Percentiles rank a stretch among this genome's conserved stretches.
These are phyloP conservation scores for Hansfordia pulvinata DNA, from an alignment of 2,329 filamentous ascomycete species.

Conservation along the genomic window DNA sequence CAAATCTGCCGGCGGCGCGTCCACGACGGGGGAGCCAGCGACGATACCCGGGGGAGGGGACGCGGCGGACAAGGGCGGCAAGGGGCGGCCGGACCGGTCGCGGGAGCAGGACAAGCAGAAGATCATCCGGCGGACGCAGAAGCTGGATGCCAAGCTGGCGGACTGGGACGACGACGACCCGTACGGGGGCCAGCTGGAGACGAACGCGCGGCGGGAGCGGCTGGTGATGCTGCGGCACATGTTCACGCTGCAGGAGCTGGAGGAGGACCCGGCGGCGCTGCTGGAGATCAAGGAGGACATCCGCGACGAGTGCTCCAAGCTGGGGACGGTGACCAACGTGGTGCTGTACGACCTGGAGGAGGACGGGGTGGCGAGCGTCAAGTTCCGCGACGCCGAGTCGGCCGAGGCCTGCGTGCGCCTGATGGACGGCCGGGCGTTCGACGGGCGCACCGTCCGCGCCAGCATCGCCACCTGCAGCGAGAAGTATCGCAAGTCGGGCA, in stretches of 20 bases:
- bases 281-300: constrained; percentile 94
- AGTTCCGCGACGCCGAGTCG: constrained; percentile 58
- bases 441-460: constrained; percentile 57
- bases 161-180: constrained; percentile 93
- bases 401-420: constrained; percentile 59
- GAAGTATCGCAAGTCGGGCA: constrained; percentile 56
- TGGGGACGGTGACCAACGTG: constrained; percentile 82
- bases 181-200: constrained; percentile 33
- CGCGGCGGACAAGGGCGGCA: constrained; percentile 26
- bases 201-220: constrained; percentile 51
- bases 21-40: constrained; percentile 30
- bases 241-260: constrained; percentile 77
- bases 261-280: constrained; percentile 70
- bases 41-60: constrained; percentile 12
- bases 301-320: constrained; percentile 73
- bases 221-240: constrained; percentile 82
- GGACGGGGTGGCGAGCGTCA: constrained; percentile 74
- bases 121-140: constrained; percentile 82
- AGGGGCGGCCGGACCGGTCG: constrained; percentile 29
- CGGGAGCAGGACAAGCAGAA: constrained; percentile 67
- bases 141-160: constrained; percentile 78
- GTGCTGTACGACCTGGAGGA: constrained; percentile 78
- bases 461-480: constrained; percentile 58
- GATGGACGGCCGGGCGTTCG: constrained; percentile 75
- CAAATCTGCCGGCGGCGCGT: constrained; percentile 6